Base-by-base conservation (phyloP, 352 stramenopile species). In the Salisapilia sapeloensis region DNA sequence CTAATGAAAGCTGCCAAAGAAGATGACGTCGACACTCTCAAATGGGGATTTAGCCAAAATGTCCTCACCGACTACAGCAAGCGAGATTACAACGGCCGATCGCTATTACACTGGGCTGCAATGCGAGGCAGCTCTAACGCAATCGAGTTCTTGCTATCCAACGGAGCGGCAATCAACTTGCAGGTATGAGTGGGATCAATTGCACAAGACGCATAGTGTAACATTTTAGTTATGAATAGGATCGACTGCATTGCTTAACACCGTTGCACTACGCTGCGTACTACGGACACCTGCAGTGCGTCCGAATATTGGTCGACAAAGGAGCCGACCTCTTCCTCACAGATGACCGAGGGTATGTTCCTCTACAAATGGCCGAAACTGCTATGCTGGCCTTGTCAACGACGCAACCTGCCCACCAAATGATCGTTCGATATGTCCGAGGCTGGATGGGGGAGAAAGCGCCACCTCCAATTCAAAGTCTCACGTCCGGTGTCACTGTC, bases 341-440 rank as follows among this genome's bases (percentile, higher is more conserved):
- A n/a, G 67, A 83, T 44, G 49, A 63, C 8, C 52, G 67, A 22
- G 76, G 65, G 35, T 48, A 84, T 36, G 82, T 75, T 24, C 52
- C 71, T 16, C 43, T 86, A 18, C 71, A 86, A 23, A 33, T 84
- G 5, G 61, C 61, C 1, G 71, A 86, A 32, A 83, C 81, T 55
- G 71, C 64, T 14, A 77, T 56, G 29, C 60, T 86, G 20, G 75
- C 72, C 37, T 40, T 81, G n/a, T 44, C 53, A 10, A 87, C 60
- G 43, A 66, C 81, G 24, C 65, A 82, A 39, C 71, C 71, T n/a
- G 78, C 65, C 13, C 71, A 87, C 29, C 67, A 83, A 28, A 79
- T 87, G 62, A 79, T 87, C 48, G 64, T 77, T 38, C 80, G 81
- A 39, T 83, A 77, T 35, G 36, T 87, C n/a, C 67, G 71, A 24